Base-by-base conservation (phyloP, 805 yeast species). In the Ogataea kodamae region DNA sequence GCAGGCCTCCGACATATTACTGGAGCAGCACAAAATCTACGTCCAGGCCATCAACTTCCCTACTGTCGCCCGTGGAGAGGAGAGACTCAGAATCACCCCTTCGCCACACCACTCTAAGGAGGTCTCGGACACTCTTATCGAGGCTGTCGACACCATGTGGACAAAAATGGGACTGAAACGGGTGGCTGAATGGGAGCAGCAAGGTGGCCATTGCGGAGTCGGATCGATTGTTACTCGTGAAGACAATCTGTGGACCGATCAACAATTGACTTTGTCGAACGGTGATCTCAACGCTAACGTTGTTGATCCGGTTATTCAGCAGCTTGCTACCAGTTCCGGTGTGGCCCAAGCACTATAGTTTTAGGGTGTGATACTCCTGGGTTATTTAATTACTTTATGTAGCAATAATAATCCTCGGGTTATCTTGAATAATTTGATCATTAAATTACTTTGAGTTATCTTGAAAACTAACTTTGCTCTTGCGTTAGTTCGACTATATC, bases 31-130 rank as follows among this genome's bases (percentile, higher is more conserved):
- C 65, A 72, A 75, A 46, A 89, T 92, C 58, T 92, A 92, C 55
- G 98, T 94, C 28, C 99, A 92, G 67, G 96, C 97, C 28, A 92
- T 92, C 61, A 92, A 92, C 68, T 92, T 82, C 78, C 99, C 99
- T 42, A 92, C 98, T 15, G 98, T 92, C 41, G 81, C 96, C 12
- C 78, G 83, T 48, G 98, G 98, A 41, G 81, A 88, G 46, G 99
- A 92, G 67, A 80, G 98, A 59, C 76, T 92, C 53, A 80, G 99
- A 65, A 78, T 92, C 56, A 92, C 99, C n/a, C 97, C 99, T 36
- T 89, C 98, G 25, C 99, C 99, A 22, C 97, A 96, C 35, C 99
- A 92, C 60, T 74, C 78, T 12, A 70, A 77, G 39, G 84, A 80
- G 37, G 69, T 86, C 30, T 72, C 90, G 33, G 86, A 88, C 57